These are phyloP conservation scores for Cutaneotrichosporon cutaneum DNA, from an alignment of 1,284 basidiomycete genomes.

Conservation along the genomic window DNA sequence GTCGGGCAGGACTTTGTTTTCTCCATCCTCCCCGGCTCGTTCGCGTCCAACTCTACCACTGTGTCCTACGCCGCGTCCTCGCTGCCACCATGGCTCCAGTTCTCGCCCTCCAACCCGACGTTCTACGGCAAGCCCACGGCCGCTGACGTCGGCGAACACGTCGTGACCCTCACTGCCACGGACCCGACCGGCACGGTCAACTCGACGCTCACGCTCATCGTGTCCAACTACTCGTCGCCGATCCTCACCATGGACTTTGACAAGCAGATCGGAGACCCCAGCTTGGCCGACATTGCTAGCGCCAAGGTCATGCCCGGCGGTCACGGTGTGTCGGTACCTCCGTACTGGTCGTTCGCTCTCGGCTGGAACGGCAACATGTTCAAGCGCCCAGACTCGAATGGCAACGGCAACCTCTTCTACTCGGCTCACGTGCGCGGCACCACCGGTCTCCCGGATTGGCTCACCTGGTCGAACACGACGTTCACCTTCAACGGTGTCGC, in stretches of 20 bases:
- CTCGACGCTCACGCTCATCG: constrained; percentile 49
- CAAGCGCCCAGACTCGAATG: constrained; percentile 28
- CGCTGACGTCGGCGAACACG: constrained; percentile 38
- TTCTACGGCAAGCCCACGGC: constrained; percentile 44
- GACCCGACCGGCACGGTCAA: constrained; percentile 36
- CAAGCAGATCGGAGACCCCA: constrained; percentile 47
- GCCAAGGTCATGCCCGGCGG: constrained; percentile 43
- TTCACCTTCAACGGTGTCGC: constrained; percentile 59
- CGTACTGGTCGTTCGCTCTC: constrained; percentile 58
- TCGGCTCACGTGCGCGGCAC: constrained; percentile 52
- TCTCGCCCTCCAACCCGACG: constrained; percentile 33
- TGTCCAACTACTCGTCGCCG: constrained; percentile 47
- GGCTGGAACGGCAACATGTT: constrained; percentile 56
- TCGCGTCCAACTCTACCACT: constrained; percentile 40
- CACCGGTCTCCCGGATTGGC: constrained; percentile 56
- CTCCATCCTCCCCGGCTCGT: constrained; percentile 49
- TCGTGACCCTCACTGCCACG: constrained; percentile 40
- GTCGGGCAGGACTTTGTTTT: constrained; percentile 48
- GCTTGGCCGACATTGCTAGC: constrained; percentile 42
- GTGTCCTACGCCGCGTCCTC: constrained; percentile 49
- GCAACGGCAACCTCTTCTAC: constrained; percentile 45
- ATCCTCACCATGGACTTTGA: constrained; percentile 46
- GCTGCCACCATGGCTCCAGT: constrained; percentile 57
- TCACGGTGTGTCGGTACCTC: constrained; percentile 50
- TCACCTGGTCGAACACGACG: constrained; percentile 57